These are phyloP conservation scores for Geotrichum klebahnii DNA, from an alignment of 1,139 yeast species.

Conservation along the genomic window DNA sequence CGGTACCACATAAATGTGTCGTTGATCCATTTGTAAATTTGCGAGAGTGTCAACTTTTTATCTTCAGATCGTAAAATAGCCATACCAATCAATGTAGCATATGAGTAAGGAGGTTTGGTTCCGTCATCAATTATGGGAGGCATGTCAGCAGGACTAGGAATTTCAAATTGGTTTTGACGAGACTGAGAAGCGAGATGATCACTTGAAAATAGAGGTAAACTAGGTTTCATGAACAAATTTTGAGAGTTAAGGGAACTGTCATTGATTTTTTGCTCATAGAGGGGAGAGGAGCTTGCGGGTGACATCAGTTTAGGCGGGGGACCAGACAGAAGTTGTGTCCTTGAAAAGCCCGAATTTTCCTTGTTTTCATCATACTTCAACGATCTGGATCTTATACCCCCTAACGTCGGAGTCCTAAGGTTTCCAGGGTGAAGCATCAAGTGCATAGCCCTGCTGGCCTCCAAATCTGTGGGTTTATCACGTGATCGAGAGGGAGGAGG, in stretches of 20 bases:
- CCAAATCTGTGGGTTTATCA: conserved; percentile 3
- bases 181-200: neutral
- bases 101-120: conserved; percentile 85
- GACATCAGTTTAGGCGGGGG: conserved; percentile 13
- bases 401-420: conserved; percentile 9
- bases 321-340: conserved; percentile 5
- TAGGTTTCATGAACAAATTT: neutral
- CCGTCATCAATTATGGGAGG: conserved; percentile 47
- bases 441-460: conserved; percentile 11
- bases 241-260: neutral
- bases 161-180: conserved; percentile 1
- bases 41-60: conserved; percentile 77
- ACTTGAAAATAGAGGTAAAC: neutral
- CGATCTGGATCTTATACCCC: conserved; percentile 7
- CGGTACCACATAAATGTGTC: conserved; percentile 80
- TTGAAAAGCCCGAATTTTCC: conserved; percentile 16
- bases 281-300: conserved; percentile 17
- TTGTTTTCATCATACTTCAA: conserved; percentile 11
- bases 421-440: conserved; percentile 11
- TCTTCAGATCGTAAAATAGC: conserved; percentile 83
- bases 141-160: conserved; percentile 27
- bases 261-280: conserved; percentile 1
- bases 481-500: conserved; percentile 14
- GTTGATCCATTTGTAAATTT: conserved; percentile 90
- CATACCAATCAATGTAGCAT: conserved; percentile 91